phyloP scores from a whole-genome alignment of 2,329 filamentous ascomycete genomes.

The Westerdykella ornata region DNA sequence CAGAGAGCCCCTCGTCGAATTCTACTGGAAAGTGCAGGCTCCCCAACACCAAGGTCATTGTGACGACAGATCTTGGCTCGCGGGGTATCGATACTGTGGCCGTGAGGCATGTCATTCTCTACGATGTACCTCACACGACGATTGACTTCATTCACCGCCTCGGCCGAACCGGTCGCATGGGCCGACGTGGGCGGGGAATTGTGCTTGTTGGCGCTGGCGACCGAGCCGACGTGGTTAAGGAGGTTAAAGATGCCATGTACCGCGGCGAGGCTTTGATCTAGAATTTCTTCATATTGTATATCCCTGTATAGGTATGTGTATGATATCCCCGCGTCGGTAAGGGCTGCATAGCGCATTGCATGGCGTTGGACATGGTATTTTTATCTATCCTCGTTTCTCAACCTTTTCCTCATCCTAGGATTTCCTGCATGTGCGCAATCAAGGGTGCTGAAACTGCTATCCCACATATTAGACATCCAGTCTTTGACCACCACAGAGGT shows the following conservation, averaged over 20 bases:
- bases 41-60: constrained; percentile 78
- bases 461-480: constrained; percentile 10
- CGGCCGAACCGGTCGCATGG: constrained; percentile 87
- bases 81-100: constrained; percentile 90
- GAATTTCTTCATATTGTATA: not conserved
- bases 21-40: constrained; percentile 44
- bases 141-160: constrained; percentile 98
- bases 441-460: not conserved
- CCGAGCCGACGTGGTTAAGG: constrained; percentile 79
- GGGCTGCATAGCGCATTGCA: constrained; percentile 3
- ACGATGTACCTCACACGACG: constrained; percentile 95
- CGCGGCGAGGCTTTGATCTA: constrained; percentile 46
- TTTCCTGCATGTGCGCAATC: not conserved
- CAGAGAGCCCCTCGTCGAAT: not conserved
- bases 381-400: constrained; percentile 1
- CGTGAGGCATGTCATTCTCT: constrained; percentile 85
- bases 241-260: constrained; percentile 72
- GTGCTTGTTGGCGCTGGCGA: constrained; percentile 88
- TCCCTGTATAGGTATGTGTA: constrained; percentile 7
- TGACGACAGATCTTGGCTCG: constrained; percentile 88
- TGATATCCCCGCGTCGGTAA: constrained; percentile 2
- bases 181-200: constrained; percentile 77
- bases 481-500: constrained; percentile 4
- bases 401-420: not conserved
- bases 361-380: constrained; percentile 2